phyloP scores from a whole-genome alignment of 2,329 filamentous ascomycete species.

The Seiridium unicorne region DNA sequence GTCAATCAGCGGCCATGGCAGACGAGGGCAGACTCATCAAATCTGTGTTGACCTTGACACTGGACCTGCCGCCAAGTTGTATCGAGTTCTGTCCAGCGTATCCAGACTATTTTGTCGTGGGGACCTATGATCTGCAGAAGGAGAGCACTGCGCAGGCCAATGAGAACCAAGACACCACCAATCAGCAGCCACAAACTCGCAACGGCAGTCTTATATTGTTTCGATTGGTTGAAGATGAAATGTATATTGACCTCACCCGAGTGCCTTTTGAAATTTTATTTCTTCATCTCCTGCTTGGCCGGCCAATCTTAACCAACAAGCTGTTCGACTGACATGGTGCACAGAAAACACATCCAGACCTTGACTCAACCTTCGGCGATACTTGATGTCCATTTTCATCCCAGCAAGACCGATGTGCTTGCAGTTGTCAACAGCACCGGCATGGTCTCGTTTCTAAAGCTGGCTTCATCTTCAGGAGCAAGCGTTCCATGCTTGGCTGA shows the following conservation, averaged over 20 bases:
- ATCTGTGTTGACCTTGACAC: constrained; percentile 46
- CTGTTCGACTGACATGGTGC: neutral
- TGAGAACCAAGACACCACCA: constrained; percentile 18
- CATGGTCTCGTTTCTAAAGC: constrained; percentile 61
- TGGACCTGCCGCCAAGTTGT: constrained; percentile 74
- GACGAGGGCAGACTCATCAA: constrained; percentile 23
- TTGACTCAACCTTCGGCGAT: constrained; percentile 68
- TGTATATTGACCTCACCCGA: neutral
- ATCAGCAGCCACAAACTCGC: constrained; percentile 55
- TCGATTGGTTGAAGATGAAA: constrained; percentile 35
- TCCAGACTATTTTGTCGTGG: constrained; percentile 70
- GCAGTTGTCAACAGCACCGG: constrained; percentile 79
- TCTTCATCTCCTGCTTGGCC: too few relatives aligned
- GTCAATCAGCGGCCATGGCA: constrained; percentile 12
- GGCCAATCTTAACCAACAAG: too few relatives aligned
- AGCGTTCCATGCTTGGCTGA: constrained; percentile 24
- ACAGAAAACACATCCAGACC: constrained; percentile 57
- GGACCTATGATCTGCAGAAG: constrained; percentile 77
- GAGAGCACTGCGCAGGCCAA: constrained; percentile 22
- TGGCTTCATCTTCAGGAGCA: constrained; percentile 26
- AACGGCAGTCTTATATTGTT: constrained; percentile 75
- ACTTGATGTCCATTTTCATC: constrained; percentile 81
- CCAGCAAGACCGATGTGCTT: constrained; percentile 52
- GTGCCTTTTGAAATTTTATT: constrained; percentile 6
- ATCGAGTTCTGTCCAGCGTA: constrained; percentile 68